These are phyloP conservation scores for Rhododendron williamsianum DNA, from an alignment of 148 eudicot species.

Conservation along the genomic window DNA sequence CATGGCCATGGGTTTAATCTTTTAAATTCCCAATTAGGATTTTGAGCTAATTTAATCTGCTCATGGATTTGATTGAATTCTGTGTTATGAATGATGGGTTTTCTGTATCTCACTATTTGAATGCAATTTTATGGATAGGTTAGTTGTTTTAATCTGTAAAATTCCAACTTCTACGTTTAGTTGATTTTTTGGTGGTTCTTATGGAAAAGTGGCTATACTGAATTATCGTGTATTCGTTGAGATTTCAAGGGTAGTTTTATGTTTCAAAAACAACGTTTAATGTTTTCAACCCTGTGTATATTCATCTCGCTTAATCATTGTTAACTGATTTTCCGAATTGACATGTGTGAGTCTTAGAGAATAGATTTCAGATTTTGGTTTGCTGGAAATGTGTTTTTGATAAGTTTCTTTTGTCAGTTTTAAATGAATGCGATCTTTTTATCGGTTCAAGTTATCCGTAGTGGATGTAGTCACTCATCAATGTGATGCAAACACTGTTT, in stretches of 20 bases:
- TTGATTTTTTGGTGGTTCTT: neutral
- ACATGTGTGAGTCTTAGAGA: neutral
- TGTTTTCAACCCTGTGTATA: neutral
- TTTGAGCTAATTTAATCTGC: neutral
- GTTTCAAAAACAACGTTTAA: neutral
- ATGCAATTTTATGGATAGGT: neutral
- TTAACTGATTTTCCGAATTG: neutral
- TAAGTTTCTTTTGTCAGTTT: neutral
- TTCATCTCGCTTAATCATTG: neutral
- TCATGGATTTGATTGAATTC: neutral
- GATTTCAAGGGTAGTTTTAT: neutral
- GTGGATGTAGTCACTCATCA: neutral
- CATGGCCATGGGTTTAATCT: slow-evolving; percentile 3
- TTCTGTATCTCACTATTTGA: neutral
- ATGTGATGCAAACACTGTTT: neutral
- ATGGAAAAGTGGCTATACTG: neutral
- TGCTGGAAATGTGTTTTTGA: slow-evolving; percentile 2
- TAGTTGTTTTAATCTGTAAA: neutral
- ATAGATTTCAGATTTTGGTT: neutral
- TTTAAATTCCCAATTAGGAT: neutral
- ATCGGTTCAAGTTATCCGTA: no score
- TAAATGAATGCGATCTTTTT: neutral
- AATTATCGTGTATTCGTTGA: neutral
- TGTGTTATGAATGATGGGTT: neutral
- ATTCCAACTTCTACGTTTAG: neutral